These are phyloP conservation scores for Cryptosporidium tyzzeri DNA, from an alignment of 169 alveolate species.

Conservation along the genomic window DNA sequence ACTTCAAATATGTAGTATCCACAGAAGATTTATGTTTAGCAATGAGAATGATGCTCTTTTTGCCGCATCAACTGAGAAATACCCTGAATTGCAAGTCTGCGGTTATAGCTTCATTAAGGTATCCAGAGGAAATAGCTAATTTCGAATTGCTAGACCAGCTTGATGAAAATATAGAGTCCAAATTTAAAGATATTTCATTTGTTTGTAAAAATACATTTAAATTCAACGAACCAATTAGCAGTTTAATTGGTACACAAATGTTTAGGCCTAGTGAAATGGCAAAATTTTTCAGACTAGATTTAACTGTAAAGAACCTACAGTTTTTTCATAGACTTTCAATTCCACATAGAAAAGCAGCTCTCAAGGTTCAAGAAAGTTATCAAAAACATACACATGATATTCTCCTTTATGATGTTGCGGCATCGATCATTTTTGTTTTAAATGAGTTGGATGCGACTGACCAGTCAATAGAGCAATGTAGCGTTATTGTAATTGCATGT, in stretches of 20 bases:
- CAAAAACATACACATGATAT: slow-evolving; percentile 4
- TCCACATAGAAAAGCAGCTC: slow-evolving; percentile 61
- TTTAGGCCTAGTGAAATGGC: slow-evolving; percentile 23
- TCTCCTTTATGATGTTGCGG: slow-evolving; percentile 62
- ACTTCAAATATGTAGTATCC: slow-evolving; percentile 9
- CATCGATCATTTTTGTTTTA: slow-evolving; percentile 29
- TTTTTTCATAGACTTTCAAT: slow-evolving; percentile 52
- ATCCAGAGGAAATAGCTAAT: slow-evolving; percentile 21
- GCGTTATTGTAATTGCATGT: slow-evolving; percentile 13
- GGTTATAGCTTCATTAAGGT: slow-evolving; percentile 39
- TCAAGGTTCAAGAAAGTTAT: slow-evolving; percentile 62
- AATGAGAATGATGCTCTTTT: slow-evolving; percentile 40
- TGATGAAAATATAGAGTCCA: slow-evolving; percentile 15
- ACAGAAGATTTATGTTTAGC: slow-evolving; percentile 69
- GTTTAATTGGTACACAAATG: neutral
- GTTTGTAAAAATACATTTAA: slow-evolving; percentile 22
- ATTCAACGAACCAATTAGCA: slow-evolving; percentile 23
- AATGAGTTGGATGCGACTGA: slow-evolving; percentile 51
- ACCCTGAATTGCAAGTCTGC: slow-evolving; percentile 42
- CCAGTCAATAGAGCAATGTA: slow-evolving; percentile 61
- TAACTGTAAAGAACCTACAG: slow-evolving; percentile 5
- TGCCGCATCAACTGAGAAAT: slow-evolving; percentile 65
- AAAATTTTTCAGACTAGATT: slow-evolving; percentile 42
- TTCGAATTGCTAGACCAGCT: neutral
- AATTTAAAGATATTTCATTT: slow-evolving; percentile 40